Evolutionary conservation across 768 basidiomycete species (phyloP), one percentile per base, ranked within the genome.

Genomic region (Podaxis sp.): DNA sequence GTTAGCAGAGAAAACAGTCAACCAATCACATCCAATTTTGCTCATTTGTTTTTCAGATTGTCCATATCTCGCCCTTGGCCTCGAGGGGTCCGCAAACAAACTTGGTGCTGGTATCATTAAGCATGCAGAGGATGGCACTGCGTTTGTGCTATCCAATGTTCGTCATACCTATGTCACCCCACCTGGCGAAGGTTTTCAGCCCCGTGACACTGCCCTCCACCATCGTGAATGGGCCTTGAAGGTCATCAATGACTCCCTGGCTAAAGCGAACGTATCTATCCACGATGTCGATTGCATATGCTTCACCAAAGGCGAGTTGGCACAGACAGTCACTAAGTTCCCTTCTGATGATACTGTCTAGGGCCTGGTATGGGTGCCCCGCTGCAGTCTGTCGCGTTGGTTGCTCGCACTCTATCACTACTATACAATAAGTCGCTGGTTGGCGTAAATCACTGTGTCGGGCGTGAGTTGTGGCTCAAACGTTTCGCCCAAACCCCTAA

Each of bases 351-450:
- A 27, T 18, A 16, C 11, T 51, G 18, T 67, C n/a, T 37, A 98
- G 96, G 97, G 1, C 97, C 97, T n/a, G 97, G 97, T 0, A 99
- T 99, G 97, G 97, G 97, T 50, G 95, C 93, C 37, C 97, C 97
- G 1, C 73, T 99, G 37, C 94, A 96, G 68, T 95, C 95, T 2
- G 94, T 98, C 13, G 95, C 93, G 1, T 76, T 99, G 27, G 91
- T 98, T 35, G 97, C 97, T 0, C 82, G 97, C 51, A 96, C 93
- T 0, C 78, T 99, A 36, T 89, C 93, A 1, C 81, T 97, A 3
- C 72, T 99, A 61, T 95, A 89, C 72, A 74, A 84, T 66, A 98
- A 97, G 69, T 96, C 97, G 2, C 80, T 99, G 4, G 86, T 99
- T 3, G 95, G 94, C 1, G 97, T 98, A n/a, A 99, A 99, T 71